Base-by-base conservation (phyloP, 1,139 yeast species). In the Citeromyces hawaiiensis region DNA sequence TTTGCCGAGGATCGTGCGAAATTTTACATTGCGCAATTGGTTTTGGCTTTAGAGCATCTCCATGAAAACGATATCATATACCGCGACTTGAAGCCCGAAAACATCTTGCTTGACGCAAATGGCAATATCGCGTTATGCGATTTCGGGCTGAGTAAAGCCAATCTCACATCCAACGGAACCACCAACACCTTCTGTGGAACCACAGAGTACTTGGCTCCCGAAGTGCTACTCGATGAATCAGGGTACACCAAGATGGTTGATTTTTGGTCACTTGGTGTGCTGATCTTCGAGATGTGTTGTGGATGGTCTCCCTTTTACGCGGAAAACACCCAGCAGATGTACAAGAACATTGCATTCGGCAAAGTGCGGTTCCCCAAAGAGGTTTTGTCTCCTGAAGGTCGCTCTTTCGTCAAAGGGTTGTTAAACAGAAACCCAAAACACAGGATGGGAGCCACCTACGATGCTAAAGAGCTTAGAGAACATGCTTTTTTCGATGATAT, bases 291-390 rank as follows among this genome's bases (percentile, higher is more conserved):
- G 60, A 81, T 82, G 91, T 80, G 96, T 59, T 91, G 97, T 63
- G 98, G 98, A 35, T 91, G 97, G 97, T 83, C 95, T n/a, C 98
- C 98, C 41, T 91, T 91, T 58, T 88, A 86, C 55, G 97, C 97
- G 35, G 96, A 88, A 47, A 91, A 85, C 57, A 86, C 94, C 40
- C 97, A 91, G 64, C 96, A 88, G 61, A 91, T 91, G 97, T 91
- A 91, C 65, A 88, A 88, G 63, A 91, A 91, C 61, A 91, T 91
- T 63, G 97, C 97, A 2, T 91, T 87, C 63, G 97, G 98, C 46
- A 91, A 91, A 58, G 97, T 91, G 25, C 72, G 95, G 52, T 91
- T 91, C 61, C 98, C 98, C 37, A 86, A 88, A 56, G 97, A 91
- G 55, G 93, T 91, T 10, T 66, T 91, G 44, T 82, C 94, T 41